Evolutionary conservation across 495 filamentous ascomycete genomes (phyloP), one percentile per base, ranked within the genome.

Genomic region (Hypoxylon lienhwacheense): DNA sequence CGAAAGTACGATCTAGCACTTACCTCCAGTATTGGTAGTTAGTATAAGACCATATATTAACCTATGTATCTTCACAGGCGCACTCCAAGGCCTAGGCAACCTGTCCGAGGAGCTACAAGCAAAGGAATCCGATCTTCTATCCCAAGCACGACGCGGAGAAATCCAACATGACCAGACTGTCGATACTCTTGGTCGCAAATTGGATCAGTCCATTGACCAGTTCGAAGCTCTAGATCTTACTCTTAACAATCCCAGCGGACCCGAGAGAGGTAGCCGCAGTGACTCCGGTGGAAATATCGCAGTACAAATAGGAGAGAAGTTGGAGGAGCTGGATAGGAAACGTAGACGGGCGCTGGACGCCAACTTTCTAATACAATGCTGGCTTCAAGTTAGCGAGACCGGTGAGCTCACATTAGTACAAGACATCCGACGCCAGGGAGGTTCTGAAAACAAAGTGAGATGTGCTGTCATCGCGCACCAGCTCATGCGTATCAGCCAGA

Each of bases 291-390:
- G 89, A 1, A 87, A 87, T 66, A 80, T 88, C 53, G 93, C 92
- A 1, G 89, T 99, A n/a, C 88, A 93, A 66, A 97, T 96, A 37
- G 95, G 95, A 53, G 89, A 91, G 68, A 83, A 84, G 66, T 72
- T 99, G 31, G 95, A 99, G 69, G 91, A 96, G 65, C 77, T 99
- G 48, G 95, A 99, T 64, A 85, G 87, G 57, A 93, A 97, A 71
- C 78, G 90, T 50, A 84, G 88, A 60, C 79, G 95, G 55, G 95
- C 95, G 22, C 76, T 90, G 65, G 95, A 99, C 73, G 90, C 92
- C 24, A 90, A 87, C 64, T 97, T 97, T 68, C 71, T 99, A 48
- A 89, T 97, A 50, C 86, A 93, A 64, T 97, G 95, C 72, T 97
- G 95, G 91, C 81, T 87, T 29, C 90, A 96, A 50, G 90, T 97